These are phyloP conservation scores for Anacardium occidentale DNA, from an alignment of 345 rosid species.

Conservation along the genomic window DNA sequence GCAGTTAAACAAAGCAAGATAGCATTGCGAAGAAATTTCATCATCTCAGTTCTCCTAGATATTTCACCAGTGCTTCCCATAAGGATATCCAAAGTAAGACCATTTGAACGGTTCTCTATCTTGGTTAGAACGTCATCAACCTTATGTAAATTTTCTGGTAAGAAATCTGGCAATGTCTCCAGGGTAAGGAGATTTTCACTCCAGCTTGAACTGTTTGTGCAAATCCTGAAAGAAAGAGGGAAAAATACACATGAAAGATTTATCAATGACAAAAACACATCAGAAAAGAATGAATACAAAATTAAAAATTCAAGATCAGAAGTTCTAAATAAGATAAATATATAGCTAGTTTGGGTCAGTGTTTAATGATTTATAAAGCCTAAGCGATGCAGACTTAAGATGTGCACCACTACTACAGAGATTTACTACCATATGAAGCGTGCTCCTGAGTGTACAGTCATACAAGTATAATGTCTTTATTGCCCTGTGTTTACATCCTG, in stretches of 20 bases:
- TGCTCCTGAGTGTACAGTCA: neutral
- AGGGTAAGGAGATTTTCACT: constrained; percentile 59
- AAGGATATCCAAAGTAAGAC: constrained; percentile 46
- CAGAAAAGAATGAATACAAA: neutral
- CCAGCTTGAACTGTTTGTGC: constrained; percentile 86
- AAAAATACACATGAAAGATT: neutral
- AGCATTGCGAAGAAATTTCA: constrained; percentile 86
- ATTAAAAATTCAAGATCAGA: neutral
- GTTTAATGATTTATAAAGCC: neutral
- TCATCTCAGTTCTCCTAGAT: constrained; percentile 52
- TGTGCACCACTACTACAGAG: neutral
- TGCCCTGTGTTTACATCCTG: neutral
- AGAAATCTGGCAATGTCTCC: constrained; percentile 61
- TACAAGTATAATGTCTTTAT: neutral
- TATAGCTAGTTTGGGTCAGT: neutral
- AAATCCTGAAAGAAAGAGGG: constrained; percentile 41
- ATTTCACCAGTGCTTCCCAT: constrained; percentile 43
- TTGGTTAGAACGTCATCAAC: constrained; percentile 33
- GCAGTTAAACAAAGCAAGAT: constrained; percentile 64
- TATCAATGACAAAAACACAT: constrained; percentile 10
- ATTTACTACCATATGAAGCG: neutral
- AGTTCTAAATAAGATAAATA: neutral
- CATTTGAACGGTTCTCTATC: constrained; percentile 31
- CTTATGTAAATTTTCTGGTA: constrained; percentile 50
- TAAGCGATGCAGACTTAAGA: neutral